Evolutionary conservation across 2,329 filamentous ascomycete genomes (phyloP).

Genomic region (Thermoascus crustaceus): DNA sequence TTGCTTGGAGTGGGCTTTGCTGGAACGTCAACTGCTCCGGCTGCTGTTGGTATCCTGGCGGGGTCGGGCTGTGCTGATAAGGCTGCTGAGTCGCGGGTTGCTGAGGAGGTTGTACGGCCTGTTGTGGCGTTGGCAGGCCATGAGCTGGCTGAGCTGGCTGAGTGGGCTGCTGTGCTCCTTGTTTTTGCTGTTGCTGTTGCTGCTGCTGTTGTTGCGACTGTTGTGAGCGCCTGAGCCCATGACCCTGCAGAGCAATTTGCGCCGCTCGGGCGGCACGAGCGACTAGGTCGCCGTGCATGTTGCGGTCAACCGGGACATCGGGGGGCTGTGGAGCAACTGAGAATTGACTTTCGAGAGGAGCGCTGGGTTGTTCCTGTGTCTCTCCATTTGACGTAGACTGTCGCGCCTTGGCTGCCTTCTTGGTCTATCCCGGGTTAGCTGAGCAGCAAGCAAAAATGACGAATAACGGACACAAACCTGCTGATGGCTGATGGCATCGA

Average conservation of each 20-base stretch:
- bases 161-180: constrained; percentile 12
- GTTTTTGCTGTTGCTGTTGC: constrained; percentile 24
- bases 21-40: constrained; percentile 28
- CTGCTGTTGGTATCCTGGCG: constrained; percentile 28
- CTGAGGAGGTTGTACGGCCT: constrained; percentile 15
- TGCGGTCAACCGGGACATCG: constrained; percentile 32
- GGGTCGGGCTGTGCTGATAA: constrained; percentile 29
- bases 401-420: constrained; percentile 32
- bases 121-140: constrained; percentile 5
- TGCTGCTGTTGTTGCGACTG: constrained; percentile 25
- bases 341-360: constrained; percentile 36
- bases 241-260: constrained; percentile 40
- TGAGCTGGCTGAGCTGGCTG: constrained; percentile 20
- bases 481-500: constrained; percentile 44
- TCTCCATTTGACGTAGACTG: constrained; percentile 31
- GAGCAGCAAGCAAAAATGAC: not conserved
- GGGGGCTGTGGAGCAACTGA: constrained; percentile 30
- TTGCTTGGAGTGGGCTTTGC: constrained; percentile 31
- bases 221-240: constrained; percentile 29
- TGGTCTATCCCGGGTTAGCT: constrained; percentile 23
- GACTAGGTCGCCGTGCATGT: constrained; percentile 38
- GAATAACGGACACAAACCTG: constrained; percentile 34
- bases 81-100: constrained; percentile 19
- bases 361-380: constrained; percentile 26
- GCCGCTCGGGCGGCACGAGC: constrained; percentile 41